A percentile compares a stretch with the other conserved stretches of the same genome.
Conservation (phyloP, 352 stramenopile genomes). For the Phytophthora tentaculata region DNA sequence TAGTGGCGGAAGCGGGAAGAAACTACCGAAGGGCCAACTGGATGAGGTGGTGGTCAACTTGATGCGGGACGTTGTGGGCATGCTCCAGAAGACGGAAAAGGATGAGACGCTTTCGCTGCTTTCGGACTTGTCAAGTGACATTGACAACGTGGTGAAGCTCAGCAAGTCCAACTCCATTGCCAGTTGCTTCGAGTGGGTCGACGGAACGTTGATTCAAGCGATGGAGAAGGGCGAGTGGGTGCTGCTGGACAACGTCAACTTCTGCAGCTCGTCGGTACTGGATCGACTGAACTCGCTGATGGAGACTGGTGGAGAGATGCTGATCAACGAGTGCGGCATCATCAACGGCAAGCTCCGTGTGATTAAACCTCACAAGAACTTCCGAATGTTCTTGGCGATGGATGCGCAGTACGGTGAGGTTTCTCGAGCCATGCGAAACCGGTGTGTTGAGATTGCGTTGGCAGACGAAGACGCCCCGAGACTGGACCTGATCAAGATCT, state of each 20-base stretch:
- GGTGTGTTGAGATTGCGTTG: conserved; percentile 97
- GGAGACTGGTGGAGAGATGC: conserved; percentile 96
- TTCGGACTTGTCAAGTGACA: conserved; percentile 28
- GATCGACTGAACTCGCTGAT: conserved; percentile 99
- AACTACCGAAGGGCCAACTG: conserved; percentile 71
- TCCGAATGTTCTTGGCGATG: conserved; percentile 99
- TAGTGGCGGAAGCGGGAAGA: conserved; percentile 30
- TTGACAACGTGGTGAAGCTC: conserved; percentile 53
- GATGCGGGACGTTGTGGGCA: conserved; percentile 52
- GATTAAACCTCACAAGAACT: conserved; percentile 97
- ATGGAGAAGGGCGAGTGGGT: conserved; percentile 99
- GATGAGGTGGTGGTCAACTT: conserved; percentile 67
- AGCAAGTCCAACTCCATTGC: conserved; percentile 71
- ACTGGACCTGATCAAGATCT: conserved; percentile 75
- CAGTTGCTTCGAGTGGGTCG: conserved; percentile 97
- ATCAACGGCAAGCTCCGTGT: conserved; percentile 92
- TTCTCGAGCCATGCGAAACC: conserved; percentile 99
- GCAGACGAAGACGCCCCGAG: conserved; percentile 52
- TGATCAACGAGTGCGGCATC: conserved; percentile 98
- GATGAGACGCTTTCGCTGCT: conserved; percentile 20
- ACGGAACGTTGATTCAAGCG: conserved; percentile 97
- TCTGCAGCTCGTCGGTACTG: conserved; percentile 98
- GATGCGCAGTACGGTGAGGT: conserved; percentile 97
- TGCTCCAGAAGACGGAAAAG: conserved; percentile 32
- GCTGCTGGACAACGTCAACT: conserved; percentile 99